Base-by-base conservation (phyloP, 75 land plant species). In the Pseudotsuga menziesii region DNA sequence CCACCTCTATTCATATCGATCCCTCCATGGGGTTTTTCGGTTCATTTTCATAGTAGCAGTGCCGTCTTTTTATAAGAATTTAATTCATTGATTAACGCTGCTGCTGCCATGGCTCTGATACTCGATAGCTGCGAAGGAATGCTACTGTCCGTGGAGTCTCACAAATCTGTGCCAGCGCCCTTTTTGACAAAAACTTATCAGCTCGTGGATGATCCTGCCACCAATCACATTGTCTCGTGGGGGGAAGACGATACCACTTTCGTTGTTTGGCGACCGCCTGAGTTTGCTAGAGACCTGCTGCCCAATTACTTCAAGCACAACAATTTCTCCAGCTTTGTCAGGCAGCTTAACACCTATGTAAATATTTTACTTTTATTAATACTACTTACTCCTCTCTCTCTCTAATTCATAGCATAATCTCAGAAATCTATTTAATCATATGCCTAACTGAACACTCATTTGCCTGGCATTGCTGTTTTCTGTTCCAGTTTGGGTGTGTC, bases 321-420 rank as follows among this genome's bases (percentile, higher is more conserved):
- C 83, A 96, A 96, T 75, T 94, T 96, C 91, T 93, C 98, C 66
- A 94, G 97, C 84, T 96, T 96, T 79, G 98, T 96, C 57, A 90
- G 98, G 16, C 98, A 96, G 81, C 97, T 96, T 78, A 96, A 96
- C 84, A 94, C 97, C 44, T 94, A 94, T 57, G 98, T 94, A 80
- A 81, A 25, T 48, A 48, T n/a, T n/a, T n/a, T n/a, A n/a, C n/a
- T n/a, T n/a, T n/a, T n/a, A n/a, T n/a, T n/a, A n/a, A n/a, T n/a
- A n/a, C n/a, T n/a, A n/a, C n/a, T n/a, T n/a, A n/a, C n/a, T n/a
- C n/a, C n/a, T n/a, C n/a, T n/a, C n/a, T n/a, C n/a, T n/a, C n/a
- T n/a, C n/a, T n/a, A n/a, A n/a, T n/a, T n/a, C n/a, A n/a, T n/a
- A n/a, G n/a, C n/a, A n/a, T n/a, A n/a, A n/a, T n/a, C n/a, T n/a